A percentile compares a stretch with the other conserved stretches of the same genome.
Conservation (phyloP, 2,329 filamentous ascomycete genomes). For the Monilinia fructigena region DNA sequence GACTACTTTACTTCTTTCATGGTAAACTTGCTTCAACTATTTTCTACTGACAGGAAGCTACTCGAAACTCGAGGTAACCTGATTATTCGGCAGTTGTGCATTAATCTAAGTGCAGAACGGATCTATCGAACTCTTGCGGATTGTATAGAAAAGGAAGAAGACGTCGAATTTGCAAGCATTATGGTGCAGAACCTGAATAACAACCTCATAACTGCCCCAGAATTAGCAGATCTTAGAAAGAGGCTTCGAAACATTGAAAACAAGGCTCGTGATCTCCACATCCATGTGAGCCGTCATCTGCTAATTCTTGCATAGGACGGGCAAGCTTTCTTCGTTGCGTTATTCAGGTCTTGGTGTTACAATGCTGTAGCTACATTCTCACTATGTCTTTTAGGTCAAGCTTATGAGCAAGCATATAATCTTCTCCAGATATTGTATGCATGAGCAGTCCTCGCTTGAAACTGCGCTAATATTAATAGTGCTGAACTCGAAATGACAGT, state of each 20-base stretch:
- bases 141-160: conserved; percentile 95
- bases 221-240: conserved; percentile 87
- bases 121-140: conserved; percentile 96
- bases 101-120: conserved; percentile 87
- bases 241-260: conserved; percentile 86
- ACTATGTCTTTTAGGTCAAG: conserved; percentile 89
- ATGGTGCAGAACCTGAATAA: conserved; percentile 99
- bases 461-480: conserved; percentile 49
- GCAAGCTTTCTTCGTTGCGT: conserved; percentile 88
- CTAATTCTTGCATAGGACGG: conserved; percentile 62
- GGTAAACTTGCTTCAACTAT: conserved; percentile 92
- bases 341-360: conserved; percentile 97
- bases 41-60: conserved; percentile 88
- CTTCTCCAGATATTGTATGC: conserved; percentile 86
- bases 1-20: conserved; percentile 98
- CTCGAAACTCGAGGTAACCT: conserved; percentile 91
- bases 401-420: conserved; percentile 97
- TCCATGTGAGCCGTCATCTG: background rate
- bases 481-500: conserved; percentile 98
- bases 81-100: conserved; percentile 92
- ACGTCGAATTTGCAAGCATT: conserved; percentile 97
- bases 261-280: conserved; percentile 52
- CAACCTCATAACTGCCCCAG: conserved; percentile 95
- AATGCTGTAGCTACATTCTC: conserved; percentile 98
- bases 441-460: background rate